Evolutionary conservation across 148 eudicot genomes (phyloP).

Genomic region (Gaultheria prostrata): DNA sequence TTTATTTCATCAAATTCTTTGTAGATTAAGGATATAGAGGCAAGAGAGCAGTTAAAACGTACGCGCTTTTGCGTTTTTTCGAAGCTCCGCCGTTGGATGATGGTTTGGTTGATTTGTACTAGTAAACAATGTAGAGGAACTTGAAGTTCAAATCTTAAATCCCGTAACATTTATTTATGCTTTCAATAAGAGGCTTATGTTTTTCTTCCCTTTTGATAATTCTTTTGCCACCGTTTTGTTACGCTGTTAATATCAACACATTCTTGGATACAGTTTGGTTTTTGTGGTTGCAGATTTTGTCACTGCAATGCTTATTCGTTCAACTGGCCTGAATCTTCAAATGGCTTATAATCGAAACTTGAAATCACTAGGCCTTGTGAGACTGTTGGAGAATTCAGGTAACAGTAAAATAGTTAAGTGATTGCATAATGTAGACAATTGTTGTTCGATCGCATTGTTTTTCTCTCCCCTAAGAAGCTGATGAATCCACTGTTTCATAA

Average conservation of each 20-base stretch:
- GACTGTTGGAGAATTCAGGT: conserved; percentile 50
- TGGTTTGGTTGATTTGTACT: conserved; percentile 1
- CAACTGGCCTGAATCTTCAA: conserved; percentile 65
- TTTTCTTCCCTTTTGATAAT: not conserved
- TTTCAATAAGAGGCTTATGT: not conserved
- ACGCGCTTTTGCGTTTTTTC: not conserved
- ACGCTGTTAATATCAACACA: conserved; percentile 39
- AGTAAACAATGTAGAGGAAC: not conserved
- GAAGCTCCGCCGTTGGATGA: not conserved
- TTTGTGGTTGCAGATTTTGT: conserved; percentile 93
- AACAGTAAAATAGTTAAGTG: conserved; percentile 7
- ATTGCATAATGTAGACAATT: not conserved
- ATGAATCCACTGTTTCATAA: conserved; percentile 20
- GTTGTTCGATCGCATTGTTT: not conserved
- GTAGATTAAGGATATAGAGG: not conserved
- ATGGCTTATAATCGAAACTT: conserved; percentile 47
- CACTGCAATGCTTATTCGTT: conserved; percentile 81
- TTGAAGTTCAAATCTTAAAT: not conserved
- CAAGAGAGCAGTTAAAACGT: not conserved
- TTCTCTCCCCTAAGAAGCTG: conserved; percentile 12
- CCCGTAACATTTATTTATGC: not conserved
- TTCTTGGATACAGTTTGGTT: conserved; percentile 82
- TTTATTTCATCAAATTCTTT: not conserved
- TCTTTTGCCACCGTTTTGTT: not conserved
- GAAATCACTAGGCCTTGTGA: conserved; percentile 52